A percentile compares a stretch with the other conserved stretches of the same genome.
Evolutionary conservation across 1,139 yeast genomes (phyloP).

Genomic region (Hemisphaericaspora xylanilytica): DNA sequence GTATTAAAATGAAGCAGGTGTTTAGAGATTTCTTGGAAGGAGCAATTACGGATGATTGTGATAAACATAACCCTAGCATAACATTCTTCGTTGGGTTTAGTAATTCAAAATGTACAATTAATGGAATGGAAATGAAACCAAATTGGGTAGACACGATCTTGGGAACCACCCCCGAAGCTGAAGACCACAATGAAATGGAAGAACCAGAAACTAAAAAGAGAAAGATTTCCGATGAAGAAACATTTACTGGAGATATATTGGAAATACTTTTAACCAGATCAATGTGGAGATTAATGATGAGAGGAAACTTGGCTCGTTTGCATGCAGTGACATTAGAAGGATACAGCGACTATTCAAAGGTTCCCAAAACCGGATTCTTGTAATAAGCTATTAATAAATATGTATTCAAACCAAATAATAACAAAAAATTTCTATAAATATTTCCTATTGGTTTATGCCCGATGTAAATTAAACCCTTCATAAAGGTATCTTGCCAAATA

Average conservation of each 20-base stretch:
- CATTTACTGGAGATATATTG: conserved; percentile 31
- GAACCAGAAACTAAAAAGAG: conserved; percentile 3
- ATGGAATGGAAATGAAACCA: conserved; percentile 36
- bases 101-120: conserved; percentile 31
- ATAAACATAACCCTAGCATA: conserved; percentile 18
- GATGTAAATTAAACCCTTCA: conserved; percentile 21
- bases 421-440: neutral
- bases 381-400: conserved; percentile 18
- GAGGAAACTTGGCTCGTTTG: conserved; percentile 24
- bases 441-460: conserved; percentile 8
- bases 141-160: conserved; percentile 35
- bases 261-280: conserved; percentile 34
- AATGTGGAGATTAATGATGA: conserved; percentile 32
- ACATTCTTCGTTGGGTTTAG: conserved; percentile 26
- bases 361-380: conserved; percentile 15
- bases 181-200: neutral
- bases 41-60: conserved; percentile 21
- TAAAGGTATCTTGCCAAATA: conserved; percentile 25
- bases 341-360: conserved; percentile 19
- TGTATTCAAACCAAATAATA: conserved; percentile 9
- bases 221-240: conserved; percentile 11
- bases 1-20: conserved; percentile 24
- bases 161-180: conserved; percentile 9
- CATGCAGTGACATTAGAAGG: conserved; percentile 36
- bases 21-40: conserved; percentile 25